Evolutionary conservation across 2,329 filamentous ascomycete genomes (phyloP).

Genomic region (Gaeumannomyces tritici): DNA sequence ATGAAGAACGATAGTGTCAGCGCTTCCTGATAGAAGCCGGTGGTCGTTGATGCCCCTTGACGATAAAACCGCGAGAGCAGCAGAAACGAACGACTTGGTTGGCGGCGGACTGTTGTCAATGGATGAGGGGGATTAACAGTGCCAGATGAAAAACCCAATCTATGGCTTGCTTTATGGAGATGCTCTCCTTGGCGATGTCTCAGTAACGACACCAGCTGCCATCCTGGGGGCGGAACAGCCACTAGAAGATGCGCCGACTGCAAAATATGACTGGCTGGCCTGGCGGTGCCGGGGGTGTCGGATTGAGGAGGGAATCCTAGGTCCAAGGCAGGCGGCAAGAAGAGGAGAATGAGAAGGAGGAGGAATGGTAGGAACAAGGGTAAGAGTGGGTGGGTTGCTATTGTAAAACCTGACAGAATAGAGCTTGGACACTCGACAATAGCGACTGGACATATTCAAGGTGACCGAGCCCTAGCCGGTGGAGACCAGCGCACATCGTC

Average conservation of each 20-base stretch:
- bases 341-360: background rate
- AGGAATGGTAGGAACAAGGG: background rate
- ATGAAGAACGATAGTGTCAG: background rate
- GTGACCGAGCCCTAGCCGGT: background rate
- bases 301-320: background rate
- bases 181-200: background rate
- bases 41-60: background rate
- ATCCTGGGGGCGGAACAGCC: background rate
- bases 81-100: background rate
- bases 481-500: background rate
- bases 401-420: background rate
- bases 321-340: background rate
- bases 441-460: background rate
- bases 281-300: background rate
- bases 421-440: background rate
- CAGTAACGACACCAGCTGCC: background rate
- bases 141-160: background rate
- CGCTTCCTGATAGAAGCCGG: background rate
- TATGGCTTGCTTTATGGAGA: background rate
- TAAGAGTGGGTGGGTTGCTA: background rate
- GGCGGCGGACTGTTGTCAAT: background rate
- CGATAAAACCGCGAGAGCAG: background rate
- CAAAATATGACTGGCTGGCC: background rate
- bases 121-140: background rate
- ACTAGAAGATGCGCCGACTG: background rate